Evolutionary conservation across 2,329 filamentous ascomycete species (phyloP).

Genomic region (Sphaerostilbella broomeana): DNA sequence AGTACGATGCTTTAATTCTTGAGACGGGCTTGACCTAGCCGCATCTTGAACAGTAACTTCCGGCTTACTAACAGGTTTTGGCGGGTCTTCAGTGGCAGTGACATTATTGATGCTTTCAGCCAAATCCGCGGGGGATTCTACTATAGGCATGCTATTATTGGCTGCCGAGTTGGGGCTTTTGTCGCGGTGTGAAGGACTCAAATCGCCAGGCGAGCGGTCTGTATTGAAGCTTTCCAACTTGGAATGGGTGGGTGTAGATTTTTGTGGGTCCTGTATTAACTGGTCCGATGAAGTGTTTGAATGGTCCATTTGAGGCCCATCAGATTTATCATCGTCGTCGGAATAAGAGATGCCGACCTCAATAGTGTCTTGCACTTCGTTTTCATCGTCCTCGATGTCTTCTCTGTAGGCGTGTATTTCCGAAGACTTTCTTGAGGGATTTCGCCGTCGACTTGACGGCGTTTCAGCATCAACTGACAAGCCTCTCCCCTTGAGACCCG

Average conservation of each 20-base stretch:
- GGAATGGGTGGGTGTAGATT: conserved; percentile 14
- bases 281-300: conserved; percentile 26
- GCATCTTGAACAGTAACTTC: conserved; percentile 1
- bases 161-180: background rate
- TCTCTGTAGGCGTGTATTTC: conserved; percentile 28
- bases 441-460: conserved; percentile 33
- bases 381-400: conserved; percentile 32
- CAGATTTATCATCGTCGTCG: conserved; percentile 27
- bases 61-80: conserved; percentile 4
- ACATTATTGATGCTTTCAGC: conserved; percentile 5
- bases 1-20: background rate
- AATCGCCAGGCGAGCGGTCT: background rate
- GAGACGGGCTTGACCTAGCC: background rate
- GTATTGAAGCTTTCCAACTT: background rate
- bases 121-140: background rate
- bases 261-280: conserved; percentile 16
- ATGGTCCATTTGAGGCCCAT: conserved; percentile 19
- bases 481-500: conserved; percentile 30
- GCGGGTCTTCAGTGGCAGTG: too few relatives aligned
- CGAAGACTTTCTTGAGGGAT: conserved; percentile 33
- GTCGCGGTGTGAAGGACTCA: background rate
- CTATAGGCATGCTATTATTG: too few relatives aligned
- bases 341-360: conserved; percentile 43
- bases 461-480: conserved; percentile 31
- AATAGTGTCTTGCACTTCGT: conserved; percentile 51